These are phyloP conservation scores for Craterostigma plantagineum DNA, from an alignment of 257 asterid genomes.

Conservation along the genomic window DNA sequence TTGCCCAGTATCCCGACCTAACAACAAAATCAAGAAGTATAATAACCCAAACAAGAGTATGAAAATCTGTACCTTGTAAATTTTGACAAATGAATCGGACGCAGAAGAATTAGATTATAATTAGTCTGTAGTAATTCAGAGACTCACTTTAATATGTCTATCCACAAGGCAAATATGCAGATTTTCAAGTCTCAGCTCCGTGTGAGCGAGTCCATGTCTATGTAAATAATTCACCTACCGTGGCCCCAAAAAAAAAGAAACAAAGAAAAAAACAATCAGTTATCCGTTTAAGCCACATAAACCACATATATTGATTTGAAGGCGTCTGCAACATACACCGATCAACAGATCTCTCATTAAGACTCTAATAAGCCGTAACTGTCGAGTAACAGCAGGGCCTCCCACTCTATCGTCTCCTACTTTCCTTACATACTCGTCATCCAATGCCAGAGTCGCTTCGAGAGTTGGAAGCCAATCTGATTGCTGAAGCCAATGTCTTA, in stretches of 20 bases:
- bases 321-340: slow-evolving; percentile 41
- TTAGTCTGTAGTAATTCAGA: background rate
- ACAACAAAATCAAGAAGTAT: slow-evolving; percentile 10
- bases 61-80: no score
- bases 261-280: background rate
- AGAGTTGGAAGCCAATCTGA: slow-evolving; percentile 94
- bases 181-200: slow-evolving; percentile 81
- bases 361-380: slow-evolving; percentile 59
- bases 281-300: background rate
- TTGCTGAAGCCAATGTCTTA: slow-evolving; percentile 94
- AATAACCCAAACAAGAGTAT: slow-evolving; percentile 2
- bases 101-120: no score
- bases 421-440: slow-evolving; percentile 69
- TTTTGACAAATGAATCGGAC: no score
- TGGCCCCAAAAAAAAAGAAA: no score
- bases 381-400: slow-evolving; percentile 84
- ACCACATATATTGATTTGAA: background rate
- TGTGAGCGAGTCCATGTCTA: slow-evolving; percentile 95
- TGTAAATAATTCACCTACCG: slow-evolving; percentile 84
- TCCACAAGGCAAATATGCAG: slow-evolving; percentile 86
- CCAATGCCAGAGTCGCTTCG: slow-evolving; percentile 89
- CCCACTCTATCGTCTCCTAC: slow-evolving; percentile 88
- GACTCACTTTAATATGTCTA: slow-evolving; percentile 60
- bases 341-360: slow-evolving; percentile 88
- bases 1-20: slow-evolving; percentile 93